Percentiles rank a stretch among this genome's conserved stretches.
phyloP scores from a whole-genome alignment of 148 eudicot species.

The Polygonum maritimum region DNA sequence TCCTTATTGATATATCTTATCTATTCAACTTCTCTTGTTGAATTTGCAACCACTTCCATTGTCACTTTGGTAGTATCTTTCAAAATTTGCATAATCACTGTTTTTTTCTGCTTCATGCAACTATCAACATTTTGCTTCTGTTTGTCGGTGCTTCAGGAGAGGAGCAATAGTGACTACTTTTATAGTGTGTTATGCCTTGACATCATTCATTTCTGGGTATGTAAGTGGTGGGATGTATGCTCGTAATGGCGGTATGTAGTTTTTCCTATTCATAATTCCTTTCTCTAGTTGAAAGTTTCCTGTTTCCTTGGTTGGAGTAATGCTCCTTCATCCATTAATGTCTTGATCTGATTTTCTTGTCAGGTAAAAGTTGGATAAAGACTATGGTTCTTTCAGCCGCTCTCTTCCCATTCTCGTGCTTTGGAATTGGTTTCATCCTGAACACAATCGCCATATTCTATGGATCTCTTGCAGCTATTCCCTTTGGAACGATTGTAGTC shows the following conservation, averaged over 20 bases:
- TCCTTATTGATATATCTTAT: background rate
- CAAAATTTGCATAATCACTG: background rate
- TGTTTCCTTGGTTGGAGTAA: background rate
- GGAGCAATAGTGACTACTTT: conserved; percentile 87
- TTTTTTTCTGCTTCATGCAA: background rate
- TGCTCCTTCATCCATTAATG: background rate
- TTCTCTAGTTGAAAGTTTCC: background rate
- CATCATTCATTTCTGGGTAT: conserved; percentile 80
- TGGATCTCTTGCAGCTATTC: conserved; percentile 85
- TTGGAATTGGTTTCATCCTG: conserved; percentile 68
- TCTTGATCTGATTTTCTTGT: conserved; percentile 19
- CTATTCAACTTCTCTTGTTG: background rate
- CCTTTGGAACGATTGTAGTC: conserved; percentile 81
- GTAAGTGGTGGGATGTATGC: conserved; percentile 95
- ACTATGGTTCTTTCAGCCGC: conserved; percentile 76
- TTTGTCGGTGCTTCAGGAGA: conserved; percentile 42
- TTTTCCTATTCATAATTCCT: background rate
- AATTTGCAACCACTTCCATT: background rate
- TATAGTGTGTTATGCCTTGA: conserved; percentile 75
- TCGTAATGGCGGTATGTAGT: conserved; percentile 60
- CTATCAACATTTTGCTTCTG: background rate
- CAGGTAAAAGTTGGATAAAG: conserved; percentile 86
- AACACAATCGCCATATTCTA: conserved; percentile 77
- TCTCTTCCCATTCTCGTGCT: conserved; percentile 74
- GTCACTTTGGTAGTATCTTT: background rate